These are phyloP conservation scores for Xylariaceae sp. DNA, from an alignment of 2,329 filamentous ascomycete genomes.

Conservation along the genomic window DNA sequence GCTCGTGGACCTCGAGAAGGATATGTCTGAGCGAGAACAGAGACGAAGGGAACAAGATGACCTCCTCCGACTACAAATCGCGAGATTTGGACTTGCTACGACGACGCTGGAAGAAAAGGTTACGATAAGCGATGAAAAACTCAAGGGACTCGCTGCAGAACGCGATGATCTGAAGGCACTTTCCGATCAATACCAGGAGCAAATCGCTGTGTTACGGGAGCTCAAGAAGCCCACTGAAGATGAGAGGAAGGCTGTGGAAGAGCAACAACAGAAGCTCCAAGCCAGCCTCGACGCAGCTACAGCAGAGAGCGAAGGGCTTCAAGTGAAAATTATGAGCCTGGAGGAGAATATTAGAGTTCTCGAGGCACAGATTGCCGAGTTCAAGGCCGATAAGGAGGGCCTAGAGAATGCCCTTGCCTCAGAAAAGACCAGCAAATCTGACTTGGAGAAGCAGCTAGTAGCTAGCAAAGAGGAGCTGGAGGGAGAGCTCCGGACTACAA, in stretches of 20 bases:
- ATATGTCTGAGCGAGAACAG: slow-evolving; percentile 33
- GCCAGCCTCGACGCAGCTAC: slow-evolving; percentile 36
- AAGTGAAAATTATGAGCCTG: slow-evolving; percentile 39
- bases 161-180: slow-evolving; percentile 33
- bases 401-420: slow-evolving; percentile 26
- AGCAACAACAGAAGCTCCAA: slow-evolving; percentile 40
- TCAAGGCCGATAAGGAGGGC: slow-evolving; percentile 30
- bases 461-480: slow-evolving; percentile 18
- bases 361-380: slow-evolving; percentile 36
- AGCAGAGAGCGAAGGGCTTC: slow-evolving; percentile 37
- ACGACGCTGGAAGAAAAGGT: slow-evolving; percentile 37
- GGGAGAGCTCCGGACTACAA: slow-evolving; percentile 29
- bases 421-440: slow-evolving; percentile 25
- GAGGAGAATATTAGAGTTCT: slow-evolving; percentile 40
- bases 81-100: slow-evolving; percentile 33
- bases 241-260: slow-evolving; percentile 35
- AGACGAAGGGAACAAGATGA: slow-evolving; percentile 37
- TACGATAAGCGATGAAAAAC: slow-evolving; percentile 36
- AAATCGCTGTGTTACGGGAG: slow-evolving; percentile 31
- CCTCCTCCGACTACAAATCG: slow-evolving; percentile 35
- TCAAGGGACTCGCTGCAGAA: slow-evolving; percentile 36
- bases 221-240: slow-evolving; percentile 22
- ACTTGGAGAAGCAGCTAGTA: slow-evolving; percentile 23
- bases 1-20: slow-evolving; percentile 34
- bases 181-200: slow-evolving; percentile 30